These are phyloP conservation scores for Exophiala xenobiotica DNA, from an alignment of 2,329 filamentous ascomycete genomes.

Conservation along the genomic window DNA sequence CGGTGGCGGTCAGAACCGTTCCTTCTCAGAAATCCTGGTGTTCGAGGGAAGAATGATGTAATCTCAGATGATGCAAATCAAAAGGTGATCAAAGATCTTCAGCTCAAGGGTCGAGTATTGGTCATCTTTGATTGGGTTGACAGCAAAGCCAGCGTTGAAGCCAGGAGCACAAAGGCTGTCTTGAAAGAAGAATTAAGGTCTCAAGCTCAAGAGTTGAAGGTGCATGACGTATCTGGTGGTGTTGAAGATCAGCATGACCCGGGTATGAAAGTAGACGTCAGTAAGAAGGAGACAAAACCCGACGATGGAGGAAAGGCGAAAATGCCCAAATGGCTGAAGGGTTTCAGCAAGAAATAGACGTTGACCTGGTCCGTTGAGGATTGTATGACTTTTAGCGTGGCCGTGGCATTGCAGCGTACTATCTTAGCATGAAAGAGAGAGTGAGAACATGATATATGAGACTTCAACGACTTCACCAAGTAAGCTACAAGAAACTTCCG, in stretches of 20 bases:
- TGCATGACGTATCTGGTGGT: slow-evolving; percentile 56
- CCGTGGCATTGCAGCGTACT: no score
- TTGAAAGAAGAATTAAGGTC: slow-evolving; percentile 61
- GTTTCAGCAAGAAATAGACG: slow-evolving; percentile 66
- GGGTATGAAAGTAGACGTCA: slow-evolving; percentile 30
- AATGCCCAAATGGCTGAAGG: slow-evolving; percentile 70
- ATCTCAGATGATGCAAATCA: slow-evolving; percentile 35
- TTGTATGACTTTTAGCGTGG: background rate
- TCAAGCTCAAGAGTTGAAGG: slow-evolving; percentile 65
- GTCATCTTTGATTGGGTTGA: slow-evolving; percentile 73
- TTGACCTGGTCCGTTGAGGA: background rate
- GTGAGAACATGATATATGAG: no score
- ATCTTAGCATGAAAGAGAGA: no score
- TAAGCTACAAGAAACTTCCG: no score
- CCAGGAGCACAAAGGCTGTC: slow-evolving; percentile 55
- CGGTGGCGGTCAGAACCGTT: slow-evolving; percentile 62
- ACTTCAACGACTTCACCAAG: no score
- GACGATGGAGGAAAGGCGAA: slow-evolving; percentile 39
- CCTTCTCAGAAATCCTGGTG: slow-evolving; percentile 64
- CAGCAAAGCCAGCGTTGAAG: slow-evolving; percentile 58
- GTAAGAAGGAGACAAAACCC: slow-evolving; percentile 38
- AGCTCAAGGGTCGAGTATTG: slow-evolving; percentile 68
- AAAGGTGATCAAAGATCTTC: slow-evolving; percentile 68
- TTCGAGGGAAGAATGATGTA: slow-evolving; percentile 48
- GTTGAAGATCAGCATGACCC: slow-evolving; percentile 42